Percentiles rank a stretch among this genome's conserved stretches.
Evolutionary conservation across 108 stramenopile species (phyloP).

Genomic region (Nannochloropsis salina): DNA sequence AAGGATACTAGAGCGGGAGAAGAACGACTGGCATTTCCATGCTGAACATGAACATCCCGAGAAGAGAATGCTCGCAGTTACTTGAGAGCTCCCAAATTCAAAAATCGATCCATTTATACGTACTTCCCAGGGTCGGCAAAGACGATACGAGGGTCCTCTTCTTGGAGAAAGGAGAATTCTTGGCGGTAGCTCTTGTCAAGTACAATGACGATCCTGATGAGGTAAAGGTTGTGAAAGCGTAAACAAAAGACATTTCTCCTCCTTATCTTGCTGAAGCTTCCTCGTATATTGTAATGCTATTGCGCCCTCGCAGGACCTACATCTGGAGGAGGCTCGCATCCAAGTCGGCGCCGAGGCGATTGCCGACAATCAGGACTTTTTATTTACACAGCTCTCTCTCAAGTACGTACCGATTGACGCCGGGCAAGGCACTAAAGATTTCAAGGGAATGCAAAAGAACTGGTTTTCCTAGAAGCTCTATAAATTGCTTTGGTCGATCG

Average conservation of each 20-base stretch:
- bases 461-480: slow-evolving; percentile 65
- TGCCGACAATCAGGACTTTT: not conserved
- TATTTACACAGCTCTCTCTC: not conserved
- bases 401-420: slow-evolving; percentile 53
- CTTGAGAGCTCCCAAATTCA: too few species aligned
- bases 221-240: slow-evolving; percentile 33
- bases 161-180: slow-evolving; percentile 66
- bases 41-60: too few species aligned
- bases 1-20: too few species aligned
- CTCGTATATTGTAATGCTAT: too few species aligned
- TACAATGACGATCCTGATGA: slow-evolving; percentile 70
- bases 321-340: too few species aligned
- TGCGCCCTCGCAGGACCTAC: too few species aligned
- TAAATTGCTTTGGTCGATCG: slow-evolving; percentile 82
- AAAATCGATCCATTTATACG: not conserved
- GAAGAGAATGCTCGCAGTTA: too few species aligned
- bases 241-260: too few species aligned
- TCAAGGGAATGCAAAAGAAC: slow-evolving; percentile 81
- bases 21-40: too few species aligned
- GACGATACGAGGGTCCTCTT: slow-evolving; percentile 56
- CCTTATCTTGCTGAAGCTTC: too few species aligned
- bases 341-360: too few species aligned
- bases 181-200: slow-evolving; percentile 77
- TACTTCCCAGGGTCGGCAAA: slow-evolving; percentile 78
- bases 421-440: slow-evolving; percentile 65